Base-by-base conservation (phyloP, 371 early-diverging fungal genomes). In the Batrachochytrium dendrobatidis region DNA sequence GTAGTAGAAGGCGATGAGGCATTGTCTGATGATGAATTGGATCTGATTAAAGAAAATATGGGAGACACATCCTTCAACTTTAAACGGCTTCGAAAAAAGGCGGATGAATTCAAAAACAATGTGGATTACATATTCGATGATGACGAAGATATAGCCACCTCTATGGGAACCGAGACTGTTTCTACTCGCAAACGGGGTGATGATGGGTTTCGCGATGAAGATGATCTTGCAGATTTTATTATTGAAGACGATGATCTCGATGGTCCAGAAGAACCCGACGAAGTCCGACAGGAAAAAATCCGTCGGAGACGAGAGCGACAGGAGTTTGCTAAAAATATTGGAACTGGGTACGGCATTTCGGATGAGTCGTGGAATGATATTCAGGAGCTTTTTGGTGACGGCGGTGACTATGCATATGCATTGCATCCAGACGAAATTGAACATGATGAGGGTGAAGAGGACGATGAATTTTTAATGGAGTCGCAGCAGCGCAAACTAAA, bases 361-460 rank as follows among this genome's bases (percentile, higher is more conserved):
- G 76, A 70, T 44, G 64, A 58, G 73, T 72, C 83, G n/a, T 82
- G 86, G 79, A 71, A 79, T 34, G 91, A 93, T 59, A 82, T 91
- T 69, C 83, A 85, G 59, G 90, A 91, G 51, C 86, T 94, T 24
- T 94, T 95, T 71, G 95, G 91, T 25, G 91, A 89, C 62, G 93
- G 92, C 58, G 80, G 73, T 18, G 95, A 95, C 39, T 94, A 95
- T 66, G 86, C 79, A 20, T 91, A 85, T 68, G 96, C 95, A 3
- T 68, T 94, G 62, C 60, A 76, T 56, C 61, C 55, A 52, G 61
- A 56, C 33, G 62, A 55, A 17, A 34, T 61, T 30, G 65, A 51
- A 3, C n/a, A 48, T 7, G 53, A 29, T 18, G 53, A 53, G 2
- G 34, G 4, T 3, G 2, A 55, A 12, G 66, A 56, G 0, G 61